phyloP scores from a whole-genome alignment of 306 rosid species.

The Delonix regia region DNA sequence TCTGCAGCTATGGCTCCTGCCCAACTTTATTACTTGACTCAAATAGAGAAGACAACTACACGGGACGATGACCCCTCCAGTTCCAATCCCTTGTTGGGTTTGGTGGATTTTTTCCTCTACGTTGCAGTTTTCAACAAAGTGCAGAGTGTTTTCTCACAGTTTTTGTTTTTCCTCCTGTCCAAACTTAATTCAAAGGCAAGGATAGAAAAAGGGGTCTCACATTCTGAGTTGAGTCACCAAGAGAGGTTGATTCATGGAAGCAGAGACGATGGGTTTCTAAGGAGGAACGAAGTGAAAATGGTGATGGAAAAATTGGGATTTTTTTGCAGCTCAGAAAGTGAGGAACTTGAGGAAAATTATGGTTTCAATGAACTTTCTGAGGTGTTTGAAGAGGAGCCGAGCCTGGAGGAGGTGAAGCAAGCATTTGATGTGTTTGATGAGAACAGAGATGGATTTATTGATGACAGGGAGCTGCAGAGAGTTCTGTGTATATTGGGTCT shows the following conservation, averaged over 20 bases:
- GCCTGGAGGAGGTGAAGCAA: conserved; percentile 78
- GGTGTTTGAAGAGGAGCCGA: conserved; percentile 89
- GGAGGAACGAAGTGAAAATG: conserved; percentile 55
- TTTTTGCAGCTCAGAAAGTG: conserved; percentile 57
- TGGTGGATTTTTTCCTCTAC: conserved; percentile 10
- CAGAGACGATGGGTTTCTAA: conserved; percentile 45
- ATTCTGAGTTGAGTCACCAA: conserved; percentile 28
- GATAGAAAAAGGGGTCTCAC: conserved; percentile 13
- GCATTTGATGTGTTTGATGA: conserved; percentile 87
- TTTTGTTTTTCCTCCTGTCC: conserved; percentile 37
- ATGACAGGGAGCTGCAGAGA: conserved; percentile 70
- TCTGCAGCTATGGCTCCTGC: conserved; percentile 19
- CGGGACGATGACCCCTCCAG: not conserved
- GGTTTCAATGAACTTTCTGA: conserved; percentile 47
- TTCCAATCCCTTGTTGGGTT: conserved; percentile 28
- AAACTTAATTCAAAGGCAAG: conserved; percentile 23
- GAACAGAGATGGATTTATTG: conserved; percentile 81
- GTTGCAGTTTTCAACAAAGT: not conserved
- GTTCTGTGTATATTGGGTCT: conserved; percentile 63
- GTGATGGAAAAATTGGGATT: conserved; percentile 66
- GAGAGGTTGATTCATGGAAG: conserved; percentile 5
- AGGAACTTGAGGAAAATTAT: conserved; percentile 44
- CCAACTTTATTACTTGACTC: conserved; percentile 23
- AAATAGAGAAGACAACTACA: conserved; percentile 39
- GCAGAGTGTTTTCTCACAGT: conserved; percentile 10